phyloP scores from a whole-genome alignment of 495 filamentous ascomycete species.

The Neurospora sp. region DNA sequence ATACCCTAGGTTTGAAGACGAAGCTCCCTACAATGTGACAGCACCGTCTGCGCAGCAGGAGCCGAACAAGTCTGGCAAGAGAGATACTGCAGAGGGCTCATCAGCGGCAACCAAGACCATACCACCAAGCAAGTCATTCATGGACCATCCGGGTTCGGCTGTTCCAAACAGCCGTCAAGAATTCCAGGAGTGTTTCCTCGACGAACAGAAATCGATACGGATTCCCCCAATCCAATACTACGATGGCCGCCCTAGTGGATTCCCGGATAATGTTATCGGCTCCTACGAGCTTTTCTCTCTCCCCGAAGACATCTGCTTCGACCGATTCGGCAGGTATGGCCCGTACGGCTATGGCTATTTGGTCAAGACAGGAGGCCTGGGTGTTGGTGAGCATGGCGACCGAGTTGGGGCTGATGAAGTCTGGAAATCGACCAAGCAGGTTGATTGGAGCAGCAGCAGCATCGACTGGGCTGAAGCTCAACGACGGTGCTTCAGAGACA shows the following conservation, averaged over 20 bases:
- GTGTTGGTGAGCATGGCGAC: conserved; percentile 69
- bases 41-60: conserved; percentile 13
- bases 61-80: not conserved
- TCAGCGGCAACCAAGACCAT: conserved; percentile 57
- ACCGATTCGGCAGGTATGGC: conserved; percentile 78
- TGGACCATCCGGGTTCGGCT: conserved; percentile 53
- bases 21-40: conserved; percentile 27
- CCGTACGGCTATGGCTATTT: conserved; percentile 87
- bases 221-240: conserved; percentile 62
- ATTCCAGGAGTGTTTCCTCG: conserved; percentile 65
- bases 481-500: conserved; percentile 55
- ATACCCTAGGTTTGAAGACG: conserved; percentile 54
- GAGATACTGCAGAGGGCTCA: conserved; percentile 49
- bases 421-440: conserved; percentile 56
- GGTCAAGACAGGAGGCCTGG: conserved; percentile 62
- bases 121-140: conserved; percentile 58
- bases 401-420: conserved; percentile 62
- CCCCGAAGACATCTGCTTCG: conserved; percentile 85
- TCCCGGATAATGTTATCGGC: conserved; percentile 74
- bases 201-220: conserved; percentile 47
- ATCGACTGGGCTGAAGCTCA: conserved; percentile 72
- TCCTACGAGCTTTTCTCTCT: conserved; percentile 72
- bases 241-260: conserved; percentile 63
- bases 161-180: conserved; percentile 40
- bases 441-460: conserved; percentile 58